These are phyloP conservation scores for Plasmodium falciparum DNA, from an alignment of 169 alveolate genomes.

Conservation along the genomic window DNA sequence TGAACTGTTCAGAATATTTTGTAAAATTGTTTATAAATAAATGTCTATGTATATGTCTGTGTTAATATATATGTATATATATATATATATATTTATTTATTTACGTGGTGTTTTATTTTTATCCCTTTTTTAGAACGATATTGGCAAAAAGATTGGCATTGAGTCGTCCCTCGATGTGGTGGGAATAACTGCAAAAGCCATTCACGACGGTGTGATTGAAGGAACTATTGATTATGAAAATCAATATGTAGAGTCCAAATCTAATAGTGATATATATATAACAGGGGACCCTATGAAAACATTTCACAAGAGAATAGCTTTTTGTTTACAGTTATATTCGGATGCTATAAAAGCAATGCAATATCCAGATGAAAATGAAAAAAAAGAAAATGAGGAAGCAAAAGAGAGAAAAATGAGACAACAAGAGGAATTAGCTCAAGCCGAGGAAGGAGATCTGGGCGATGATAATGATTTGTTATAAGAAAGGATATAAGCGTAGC, in stretches of 20 bases:
- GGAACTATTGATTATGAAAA: constrained; percentile 95
- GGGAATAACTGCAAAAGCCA: constrained; percentile 95
- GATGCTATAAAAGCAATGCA: constrained; percentile 93
- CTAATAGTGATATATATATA: constrained; percentile 47
- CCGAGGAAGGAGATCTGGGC: constrained; percentile 72
- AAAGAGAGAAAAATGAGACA: constrained; percentile 63
- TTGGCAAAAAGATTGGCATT: constrained; percentile 92
- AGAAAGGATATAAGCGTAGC: background rate
- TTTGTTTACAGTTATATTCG: constrained; percentile 93
- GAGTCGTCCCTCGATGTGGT: constrained; percentile 93
- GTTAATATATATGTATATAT: background rate
- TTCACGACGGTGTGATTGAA: constrained; percentile 95
- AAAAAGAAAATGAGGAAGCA: constrained; percentile 71
- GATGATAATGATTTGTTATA: constrained; percentile 68
- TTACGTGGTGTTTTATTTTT: background rate
- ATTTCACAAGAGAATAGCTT: constrained; percentile 93
- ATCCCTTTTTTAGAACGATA: constrained; percentile 82
- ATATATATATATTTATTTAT: background rate
- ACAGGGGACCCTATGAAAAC: constrained; percentile 90
- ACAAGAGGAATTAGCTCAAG: constrained; percentile 75
- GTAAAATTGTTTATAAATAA: background rate
- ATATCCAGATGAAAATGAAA: constrained; percentile 79
- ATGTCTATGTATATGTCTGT: background rate
- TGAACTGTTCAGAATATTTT: no score
- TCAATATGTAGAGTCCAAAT: constrained; percentile 86